Evolutionary conservation across 768 basidiomycete species (phyloP).

Genomic region (Amanita fuliginea): DNA sequence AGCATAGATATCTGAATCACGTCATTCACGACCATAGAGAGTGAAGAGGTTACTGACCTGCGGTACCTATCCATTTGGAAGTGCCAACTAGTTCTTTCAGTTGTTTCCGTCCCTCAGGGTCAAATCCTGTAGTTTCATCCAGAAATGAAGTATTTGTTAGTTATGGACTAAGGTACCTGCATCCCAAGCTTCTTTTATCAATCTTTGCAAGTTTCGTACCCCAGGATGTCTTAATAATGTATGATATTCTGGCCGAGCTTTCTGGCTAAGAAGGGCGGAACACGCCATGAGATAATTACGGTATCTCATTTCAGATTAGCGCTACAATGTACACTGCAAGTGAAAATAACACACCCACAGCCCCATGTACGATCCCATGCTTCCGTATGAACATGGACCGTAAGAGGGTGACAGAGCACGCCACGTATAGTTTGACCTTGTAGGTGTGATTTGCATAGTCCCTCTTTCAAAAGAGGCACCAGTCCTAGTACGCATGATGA

Average conservation of each 20-base stretch:
- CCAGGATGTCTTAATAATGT: constrained; percentile 50
- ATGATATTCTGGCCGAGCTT: constrained; percentile 48
- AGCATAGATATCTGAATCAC: constrained; percentile 52
- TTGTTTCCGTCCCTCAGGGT: constrained; percentile 53
- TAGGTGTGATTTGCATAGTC: constrained; percentile 38
- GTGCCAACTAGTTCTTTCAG: constrained; percentile 47
- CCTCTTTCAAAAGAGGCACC: constrained; percentile 49
- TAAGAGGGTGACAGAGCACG: constrained; percentile 49
- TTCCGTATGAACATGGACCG: constrained; percentile 49
- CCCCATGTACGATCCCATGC: constrained; percentile 62
- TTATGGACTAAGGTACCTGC: constrained; percentile 30
- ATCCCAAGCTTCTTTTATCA: constrained; percentile 79
- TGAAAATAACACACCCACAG: constrained; percentile 40
- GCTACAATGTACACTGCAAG: background rate
- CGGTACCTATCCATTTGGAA: constrained; percentile 72
- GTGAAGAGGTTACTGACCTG: constrained; percentile 32
- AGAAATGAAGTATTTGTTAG: constrained; percentile 8
- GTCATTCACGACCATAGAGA: constrained; percentile 1
- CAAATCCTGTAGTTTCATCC: constrained; percentile 41
- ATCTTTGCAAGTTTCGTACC: constrained; percentile 61
- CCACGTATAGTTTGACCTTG: constrained; percentile 43
- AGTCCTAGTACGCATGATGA: constrained; percentile 31
- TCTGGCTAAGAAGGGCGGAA: constrained; percentile 59
- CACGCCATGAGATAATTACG: constrained; percentile 79
- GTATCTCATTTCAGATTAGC: constrained; percentile 35